phyloP scores from a whole-genome alignment of 176 grass and related monocot genomes.

The Triticum monococcum region DNA sequence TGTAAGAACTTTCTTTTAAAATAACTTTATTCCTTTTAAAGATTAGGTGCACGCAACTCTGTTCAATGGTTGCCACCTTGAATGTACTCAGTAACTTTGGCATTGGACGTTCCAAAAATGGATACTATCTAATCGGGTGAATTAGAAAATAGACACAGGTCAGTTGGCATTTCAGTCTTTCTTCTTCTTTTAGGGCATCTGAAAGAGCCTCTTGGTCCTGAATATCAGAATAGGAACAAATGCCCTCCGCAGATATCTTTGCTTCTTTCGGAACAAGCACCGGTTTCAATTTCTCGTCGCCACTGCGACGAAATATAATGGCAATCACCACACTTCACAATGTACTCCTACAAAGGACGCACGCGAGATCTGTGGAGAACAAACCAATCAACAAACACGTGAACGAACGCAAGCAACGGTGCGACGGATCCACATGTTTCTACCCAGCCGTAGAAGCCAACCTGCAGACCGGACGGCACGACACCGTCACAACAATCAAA shows the following conservation, averaged over 20 bases:
- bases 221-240: too few relatives aligned
- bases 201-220: background rate
- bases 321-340: background rate
- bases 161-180: too few relatives aligned
- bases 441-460: conserved; percentile 30
- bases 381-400: background rate
- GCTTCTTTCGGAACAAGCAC: background rate
- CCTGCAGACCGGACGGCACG: background rate
- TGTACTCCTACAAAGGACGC: background rate
- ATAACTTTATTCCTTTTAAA: too few relatives aligned
- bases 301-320: background rate
- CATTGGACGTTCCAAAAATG: too few relatives aligned
- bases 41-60: too few relatives aligned
- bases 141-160: too few relatives aligned
- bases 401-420: background rate
- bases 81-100: too few relatives aligned
- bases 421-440: conserved; percentile 16
- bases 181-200: too few relatives aligned
- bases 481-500: conserved; percentile 8
- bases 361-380: background rate
- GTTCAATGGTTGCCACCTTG: too few relatives aligned
- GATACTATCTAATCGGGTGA: too few relatives aligned
- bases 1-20: too few relatives aligned
- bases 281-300: background rate
- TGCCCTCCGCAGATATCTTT: background rate